phyloP scores from a whole-genome alignment of 2,329 filamentous ascomycete species.

The Magnaporthales sp. region DNA sequence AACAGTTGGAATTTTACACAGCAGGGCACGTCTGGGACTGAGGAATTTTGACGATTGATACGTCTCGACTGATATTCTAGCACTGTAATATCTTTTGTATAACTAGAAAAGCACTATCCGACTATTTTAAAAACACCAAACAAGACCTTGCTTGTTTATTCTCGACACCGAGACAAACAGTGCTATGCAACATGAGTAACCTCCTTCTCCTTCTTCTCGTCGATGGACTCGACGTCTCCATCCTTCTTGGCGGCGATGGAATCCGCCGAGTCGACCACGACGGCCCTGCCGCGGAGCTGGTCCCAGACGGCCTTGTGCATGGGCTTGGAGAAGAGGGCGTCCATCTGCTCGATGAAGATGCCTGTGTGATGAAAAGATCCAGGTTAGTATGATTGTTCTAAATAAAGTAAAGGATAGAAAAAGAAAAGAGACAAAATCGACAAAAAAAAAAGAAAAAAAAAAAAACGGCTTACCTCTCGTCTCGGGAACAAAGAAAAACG shows the following conservation, averaged over 20 bases:
- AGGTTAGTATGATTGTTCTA: not conserved
- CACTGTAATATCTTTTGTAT: not conserved
- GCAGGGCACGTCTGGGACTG: too few species aligned
- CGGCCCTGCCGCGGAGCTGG: conserved; percentile 1
- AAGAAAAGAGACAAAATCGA: not conserved
- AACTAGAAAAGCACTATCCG: not conserved
- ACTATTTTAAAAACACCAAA: not conserved
- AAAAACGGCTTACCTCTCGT: conserved; percentile 31
- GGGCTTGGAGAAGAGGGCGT: conserved; percentile 4
- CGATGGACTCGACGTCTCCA: not conserved
- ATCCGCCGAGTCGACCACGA: not conserved
- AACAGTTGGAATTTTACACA: too few species aligned
- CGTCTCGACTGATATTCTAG: too few species aligned
- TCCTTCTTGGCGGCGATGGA: not conserved
- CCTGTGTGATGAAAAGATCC: not conserved
- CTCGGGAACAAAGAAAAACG: conserved; percentile 46
- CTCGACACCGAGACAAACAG: not conserved
- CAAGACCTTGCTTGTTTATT: not conserved
- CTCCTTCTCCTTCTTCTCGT: not conserved
- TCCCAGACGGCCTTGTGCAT: conserved; percentile 1
- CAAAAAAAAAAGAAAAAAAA: not conserved
- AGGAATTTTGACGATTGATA: too few species aligned
- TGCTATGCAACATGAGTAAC: conserved; percentile 3
- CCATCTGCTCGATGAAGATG: conserved; percentile 2
- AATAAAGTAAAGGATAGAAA: not conserved